These are phyloP conservation scores for Carallia brachiata DNA, from an alignment of 345 rosid species.

Conservation along the genomic window DNA sequence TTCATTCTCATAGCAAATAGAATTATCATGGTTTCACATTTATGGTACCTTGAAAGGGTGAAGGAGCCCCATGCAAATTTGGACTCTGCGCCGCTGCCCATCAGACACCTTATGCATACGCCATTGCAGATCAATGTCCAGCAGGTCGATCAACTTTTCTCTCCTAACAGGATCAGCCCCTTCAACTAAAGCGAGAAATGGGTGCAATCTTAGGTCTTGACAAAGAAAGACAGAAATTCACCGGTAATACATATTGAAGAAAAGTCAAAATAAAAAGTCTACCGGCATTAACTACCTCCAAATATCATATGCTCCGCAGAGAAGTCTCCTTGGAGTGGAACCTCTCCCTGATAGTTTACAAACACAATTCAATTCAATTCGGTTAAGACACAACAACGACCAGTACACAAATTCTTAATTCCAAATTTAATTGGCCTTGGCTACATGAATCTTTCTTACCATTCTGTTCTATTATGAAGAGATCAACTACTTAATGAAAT, in stretches of 20 bases:
- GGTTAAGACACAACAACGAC: too few relatives aligned
- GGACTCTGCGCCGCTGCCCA: conserved; percentile 96
- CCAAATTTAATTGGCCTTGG: too few relatives aligned
- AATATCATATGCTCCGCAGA: conserved; percentile 95
- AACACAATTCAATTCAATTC: not conserved
- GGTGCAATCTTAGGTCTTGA: not conserved
- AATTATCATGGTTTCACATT: conserved; percentile 2
- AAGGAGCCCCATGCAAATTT: conserved; percentile 97
- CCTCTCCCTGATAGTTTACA: conserved; percentile 62
- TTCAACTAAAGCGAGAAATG: conserved; percentile 52
- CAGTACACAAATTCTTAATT: too few relatives aligned
- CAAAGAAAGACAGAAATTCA: not conserved
- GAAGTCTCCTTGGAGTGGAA: conserved; percentile 97
- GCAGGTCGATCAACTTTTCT: conserved; percentile 82
- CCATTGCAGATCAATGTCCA: conserved; percentile 90
- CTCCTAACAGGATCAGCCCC: conserved; percentile 85
- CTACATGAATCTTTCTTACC: too few relatives aligned
- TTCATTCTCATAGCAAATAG: not conserved
- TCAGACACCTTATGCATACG: conserved; percentile 99
- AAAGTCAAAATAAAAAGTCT: not conserved
- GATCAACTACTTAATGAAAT: too few relatives aligned
- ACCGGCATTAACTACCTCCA: conserved; percentile 54
- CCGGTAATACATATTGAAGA: not conserved
- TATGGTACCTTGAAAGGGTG: conserved; percentile 74
- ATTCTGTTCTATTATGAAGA: too few relatives aligned